A percentile compares a stretch with the other conserved stretches of the same genome.
phyloP scores from a whole-genome alignment of 768 basidiomycete genomes.

The Boletellus ananiceps region DNA sequence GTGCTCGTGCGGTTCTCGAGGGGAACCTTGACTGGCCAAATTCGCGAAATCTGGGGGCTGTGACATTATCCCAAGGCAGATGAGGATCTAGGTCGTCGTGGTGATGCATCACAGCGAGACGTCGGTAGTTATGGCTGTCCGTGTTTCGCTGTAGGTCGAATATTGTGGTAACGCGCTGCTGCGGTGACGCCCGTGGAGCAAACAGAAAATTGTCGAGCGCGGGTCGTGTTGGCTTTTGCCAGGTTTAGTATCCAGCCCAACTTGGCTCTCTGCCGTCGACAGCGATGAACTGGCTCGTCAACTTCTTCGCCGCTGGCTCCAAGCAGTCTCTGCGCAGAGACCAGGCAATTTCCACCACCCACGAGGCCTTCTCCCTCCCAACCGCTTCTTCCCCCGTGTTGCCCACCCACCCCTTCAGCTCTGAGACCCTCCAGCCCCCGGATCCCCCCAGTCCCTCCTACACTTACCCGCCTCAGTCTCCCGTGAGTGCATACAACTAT shows the following conservation, averaged over 20 bases:
- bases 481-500: constrained; percentile 52
- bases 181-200: too few species aligned
- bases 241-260: constrained; percentile 9
- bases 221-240: constrained; percentile 4
- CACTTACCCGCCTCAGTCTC: constrained; percentile 74
- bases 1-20: too few species aligned
- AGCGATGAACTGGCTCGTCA: constrained; percentile 70
- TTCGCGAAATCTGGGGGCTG: too few species aligned
- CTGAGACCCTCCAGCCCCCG: constrained; percentile 48
- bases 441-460: constrained; percentile 51
- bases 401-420: constrained; percentile 44
- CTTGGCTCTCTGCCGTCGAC: constrained; percentile 9
- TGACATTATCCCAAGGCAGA: too few species aligned
- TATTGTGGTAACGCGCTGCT: not conserved
- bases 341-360: constrained; percentile 71
- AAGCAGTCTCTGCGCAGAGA: constrained; percentile 49
- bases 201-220: too few species aligned
- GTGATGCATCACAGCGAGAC: too few species aligned
- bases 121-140: too few species aligned
- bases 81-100: too few species aligned
- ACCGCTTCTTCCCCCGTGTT: constrained; percentile 57
- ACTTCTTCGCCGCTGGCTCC: constrained; percentile 54
- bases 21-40: too few species aligned
- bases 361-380: constrained; percentile 86
- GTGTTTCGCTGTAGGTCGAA: too few species aligned